Evolutionary conservation across 108 stramenopile genomes (phyloP).

Genomic region (Conticribra weissflogii): DNA sequence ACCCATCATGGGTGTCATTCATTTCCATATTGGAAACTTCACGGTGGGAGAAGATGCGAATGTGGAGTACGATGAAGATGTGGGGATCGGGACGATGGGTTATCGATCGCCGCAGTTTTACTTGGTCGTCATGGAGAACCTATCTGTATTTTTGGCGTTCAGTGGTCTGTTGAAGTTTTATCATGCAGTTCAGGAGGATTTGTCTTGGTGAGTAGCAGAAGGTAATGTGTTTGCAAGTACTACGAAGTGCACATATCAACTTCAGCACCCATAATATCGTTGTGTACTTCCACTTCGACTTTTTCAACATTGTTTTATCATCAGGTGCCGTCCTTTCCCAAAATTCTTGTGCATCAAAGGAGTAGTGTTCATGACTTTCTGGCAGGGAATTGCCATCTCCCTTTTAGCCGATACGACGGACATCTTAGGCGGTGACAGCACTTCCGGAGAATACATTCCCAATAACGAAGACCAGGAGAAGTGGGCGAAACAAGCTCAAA

Average conservation of each 20-base stretch:
- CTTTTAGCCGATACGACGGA: slow-evolving; percentile 75
- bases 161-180: slow-evolving; percentile 91
- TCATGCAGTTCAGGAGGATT: slow-evolving; percentile 87
- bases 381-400: slow-evolving; percentile 85
- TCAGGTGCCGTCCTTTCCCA: slow-evolving; percentile 83
- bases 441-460: slow-evolving; percentile 15
- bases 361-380: slow-evolving; percentile 91
- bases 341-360: slow-evolving; percentile 82
- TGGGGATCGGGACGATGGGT: slow-evolving; percentile 54
- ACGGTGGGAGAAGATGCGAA: slow-evolving; percentile 2
- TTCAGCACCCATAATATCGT: too few species aligned
- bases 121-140: slow-evolving; percentile 75
- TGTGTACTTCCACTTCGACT: too few species aligned
- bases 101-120: slow-evolving; percentile 83
- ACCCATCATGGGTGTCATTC: slow-evolving; percentile 45
- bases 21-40: slow-evolving; percentile 12
- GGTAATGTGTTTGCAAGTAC: background rate
- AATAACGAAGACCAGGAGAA: slow-evolving; percentile 42
- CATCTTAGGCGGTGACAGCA: slow-evolving; percentile 52
- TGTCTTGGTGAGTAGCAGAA: slow-evolving; percentile 67
- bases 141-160: slow-evolving; percentile 89
- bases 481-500: slow-evolving; percentile 84
- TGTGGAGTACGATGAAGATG: slow-evolving; percentile 2
- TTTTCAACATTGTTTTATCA: too few species aligned
- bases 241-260: too few species aligned